Percentiles rank a stretch among this genome's conserved stretches.
Conservation (phyloP, 2,329 filamentous ascomycete species). For the Dryadomyces quercus-mongolicae region DNA sequence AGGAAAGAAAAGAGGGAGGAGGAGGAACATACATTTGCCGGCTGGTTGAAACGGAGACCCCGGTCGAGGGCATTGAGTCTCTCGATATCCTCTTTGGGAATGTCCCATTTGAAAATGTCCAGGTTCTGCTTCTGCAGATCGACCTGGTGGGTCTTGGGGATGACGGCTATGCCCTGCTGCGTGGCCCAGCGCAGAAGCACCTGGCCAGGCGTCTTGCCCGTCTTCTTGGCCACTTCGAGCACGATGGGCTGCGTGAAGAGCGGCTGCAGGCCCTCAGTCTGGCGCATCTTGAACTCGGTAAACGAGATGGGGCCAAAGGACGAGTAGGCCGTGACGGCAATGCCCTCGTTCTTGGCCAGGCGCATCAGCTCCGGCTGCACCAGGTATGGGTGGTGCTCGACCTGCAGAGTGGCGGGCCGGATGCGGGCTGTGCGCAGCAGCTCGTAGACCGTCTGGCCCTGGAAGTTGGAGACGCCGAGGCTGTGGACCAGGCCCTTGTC, state of each 20-base stretch:
- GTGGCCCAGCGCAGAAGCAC: slow-evolving; percentile 80
- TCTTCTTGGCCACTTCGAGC: slow-evolving; percentile 53
- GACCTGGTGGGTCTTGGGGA: slow-evolving; percentile 53
- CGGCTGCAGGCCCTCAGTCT: slow-evolving; percentile 43
- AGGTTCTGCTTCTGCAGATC: slow-evolving; percentile 40
- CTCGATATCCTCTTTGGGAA: slow-evolving; percentile 41
- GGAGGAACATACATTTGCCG: slow-evolving; percentile 17
- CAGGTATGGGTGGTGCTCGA: slow-evolving; percentile 85
- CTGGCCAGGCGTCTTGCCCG: slow-evolving; percentile 65
- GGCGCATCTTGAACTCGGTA: slow-evolving; percentile 62
- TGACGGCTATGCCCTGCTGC: slow-evolving; percentile 68
- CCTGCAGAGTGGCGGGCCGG: slow-evolving; percentile 66
- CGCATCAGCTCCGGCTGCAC: slow-evolving; percentile 60
- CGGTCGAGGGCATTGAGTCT: slow-evolving; percentile 41
- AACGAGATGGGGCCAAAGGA: slow-evolving; percentile 73
- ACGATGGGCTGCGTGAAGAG: slow-evolving; percentile 60
- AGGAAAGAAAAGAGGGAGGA: neutral
- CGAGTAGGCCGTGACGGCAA: slow-evolving; percentile 72
- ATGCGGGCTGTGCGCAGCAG: slow-evolving; percentile 66
- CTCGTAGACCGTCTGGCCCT: slow-evolving; percentile 65
- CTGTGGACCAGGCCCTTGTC: slow-evolving; percentile 54
- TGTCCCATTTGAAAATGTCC: slow-evolving; percentile 41
- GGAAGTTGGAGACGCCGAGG: slow-evolving; percentile 80
- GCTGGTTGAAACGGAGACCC: slow-evolving; percentile 50
- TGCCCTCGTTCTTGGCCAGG: slow-evolving; percentile 56